Base-by-base conservation (phyloP, 164 flowering plant genomes). In the Kalanchoe fedtschenkoi region DNA sequence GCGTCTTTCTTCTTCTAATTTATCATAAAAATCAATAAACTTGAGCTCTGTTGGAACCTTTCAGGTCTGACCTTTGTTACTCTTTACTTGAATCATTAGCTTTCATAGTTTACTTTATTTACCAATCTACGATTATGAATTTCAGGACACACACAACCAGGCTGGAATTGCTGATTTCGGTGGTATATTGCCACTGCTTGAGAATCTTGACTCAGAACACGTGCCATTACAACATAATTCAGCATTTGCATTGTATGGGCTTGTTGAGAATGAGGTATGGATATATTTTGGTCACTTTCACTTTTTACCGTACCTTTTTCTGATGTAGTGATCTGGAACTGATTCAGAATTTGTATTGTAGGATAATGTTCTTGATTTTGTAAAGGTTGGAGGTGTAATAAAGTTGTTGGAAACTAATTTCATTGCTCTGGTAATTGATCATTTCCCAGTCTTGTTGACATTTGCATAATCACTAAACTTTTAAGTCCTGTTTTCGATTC, bases 181-280 rank as follows among this genome's bases (percentile, higher is more conserved):
- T 51, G 87, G 85, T 29, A 51, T 83, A 24, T 38, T 63, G 59
- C 87, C 83, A 54, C 68, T 86, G 41, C 69, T 86, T 58, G 80
- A 79, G 72, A 84, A 80, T 62, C 88, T 83, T 63, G 87, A 80
- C 65, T 82, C 91, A 22, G 83, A 73, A 73, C 79, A 80, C 66
- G 88, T 81, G 32, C 72, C 85, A 69, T 68, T 86, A 60, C 91
- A 83, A 42, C 91, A 86, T 65, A 86, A 86, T 75, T 85, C 88
- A 53, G 86, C 91, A 71, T 86, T 86, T 74, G 81, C 88, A 26
- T 80, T 86, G 35, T 86, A 76, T 78, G 88, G 91, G 24, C 83
- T 86, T 68, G 88, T 88, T 9, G 88, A 86, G 56, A 86, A 86
- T 73, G 91, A 86, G 85, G 91, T 85, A 67, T 15, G 16, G 34